These are phyloP conservation scores for Picea sitchensis DNA, from an alignment of 75 land plant species.

Conservation along the genomic window DNA sequence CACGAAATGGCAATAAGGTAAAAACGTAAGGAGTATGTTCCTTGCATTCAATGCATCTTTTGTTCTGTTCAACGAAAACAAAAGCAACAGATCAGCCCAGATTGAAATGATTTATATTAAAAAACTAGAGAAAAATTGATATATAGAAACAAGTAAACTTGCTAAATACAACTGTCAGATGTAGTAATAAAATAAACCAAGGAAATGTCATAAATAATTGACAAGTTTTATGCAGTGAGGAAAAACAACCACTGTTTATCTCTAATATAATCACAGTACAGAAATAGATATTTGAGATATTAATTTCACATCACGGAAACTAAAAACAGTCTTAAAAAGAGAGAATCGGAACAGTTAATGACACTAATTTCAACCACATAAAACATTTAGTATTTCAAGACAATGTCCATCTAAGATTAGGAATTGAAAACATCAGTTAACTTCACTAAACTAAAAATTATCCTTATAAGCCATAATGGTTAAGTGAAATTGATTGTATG, in stretches of 20 bases:
- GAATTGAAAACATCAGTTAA: neutral
- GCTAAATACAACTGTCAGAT: neutral
- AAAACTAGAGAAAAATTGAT: too few species aligned
- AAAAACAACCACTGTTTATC: neutral
- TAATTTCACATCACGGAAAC: neutral
- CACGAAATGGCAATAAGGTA: slow-evolving; percentile 12
- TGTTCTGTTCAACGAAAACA: slow-evolving; percentile 13
- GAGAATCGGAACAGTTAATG: neutral
- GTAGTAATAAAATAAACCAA: neutral
- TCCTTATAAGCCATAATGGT: too few species aligned
- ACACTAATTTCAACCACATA: neutral
- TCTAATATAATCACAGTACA: neutral
- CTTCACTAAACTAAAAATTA: too few species aligned
- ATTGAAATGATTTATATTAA: neutral
- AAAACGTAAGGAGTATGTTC: slow-evolving; percentile 22
- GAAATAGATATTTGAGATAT: neutral
- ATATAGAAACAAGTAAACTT: neutral
- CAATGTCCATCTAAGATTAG: neutral
- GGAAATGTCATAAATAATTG: neutral
- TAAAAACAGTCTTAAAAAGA: too few species aligned
- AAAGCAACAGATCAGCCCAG: neutral
- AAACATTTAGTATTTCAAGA: neutral
- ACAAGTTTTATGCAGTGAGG: neutral
- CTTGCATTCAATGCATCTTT: slow-evolving; percentile 19
- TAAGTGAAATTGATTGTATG: too few species aligned